Evolutionary conservation across 371 early-diverging fungal species (phyloP).

Genomic region (Chytridium lagenaria): DNA sequence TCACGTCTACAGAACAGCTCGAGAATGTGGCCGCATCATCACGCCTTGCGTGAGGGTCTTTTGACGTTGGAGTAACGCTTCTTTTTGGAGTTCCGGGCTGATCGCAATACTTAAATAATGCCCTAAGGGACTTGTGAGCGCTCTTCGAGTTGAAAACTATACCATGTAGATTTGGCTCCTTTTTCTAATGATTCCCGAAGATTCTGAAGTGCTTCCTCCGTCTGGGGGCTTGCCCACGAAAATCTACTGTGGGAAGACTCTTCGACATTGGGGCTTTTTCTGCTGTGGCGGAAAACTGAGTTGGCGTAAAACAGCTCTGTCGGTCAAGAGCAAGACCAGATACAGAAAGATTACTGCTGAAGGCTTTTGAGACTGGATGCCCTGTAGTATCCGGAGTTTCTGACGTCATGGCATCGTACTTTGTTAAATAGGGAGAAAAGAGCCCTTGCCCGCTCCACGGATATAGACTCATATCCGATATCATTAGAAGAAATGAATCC

Average conservation of each 20-base stretch:
- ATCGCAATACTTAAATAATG: background rate
- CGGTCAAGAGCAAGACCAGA: background rate
- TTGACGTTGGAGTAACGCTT: slow-evolving; percentile 8
- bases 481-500: background rate
- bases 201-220: background rate
- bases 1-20: background rate
- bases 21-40: background rate
- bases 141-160: no score
- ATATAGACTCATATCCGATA: background rate
- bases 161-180: background rate
- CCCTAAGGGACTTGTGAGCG: background rate
- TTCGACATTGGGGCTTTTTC: no score
- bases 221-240: no score
- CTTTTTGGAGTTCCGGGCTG: background rate
- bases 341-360: background rate
- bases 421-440: background rate
- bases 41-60: background rate
- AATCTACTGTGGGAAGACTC: no score
- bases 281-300: no score
- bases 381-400: background rate
- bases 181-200: background rate
- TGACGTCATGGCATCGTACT: background rate
- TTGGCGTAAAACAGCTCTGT: background rate
- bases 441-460: background rate
- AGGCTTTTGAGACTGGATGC: background rate